These are phyloP conservation scores for Starmerella vaccinii DNA, from an alignment of 805 yeast species.

Conservation along the genomic window DNA sequence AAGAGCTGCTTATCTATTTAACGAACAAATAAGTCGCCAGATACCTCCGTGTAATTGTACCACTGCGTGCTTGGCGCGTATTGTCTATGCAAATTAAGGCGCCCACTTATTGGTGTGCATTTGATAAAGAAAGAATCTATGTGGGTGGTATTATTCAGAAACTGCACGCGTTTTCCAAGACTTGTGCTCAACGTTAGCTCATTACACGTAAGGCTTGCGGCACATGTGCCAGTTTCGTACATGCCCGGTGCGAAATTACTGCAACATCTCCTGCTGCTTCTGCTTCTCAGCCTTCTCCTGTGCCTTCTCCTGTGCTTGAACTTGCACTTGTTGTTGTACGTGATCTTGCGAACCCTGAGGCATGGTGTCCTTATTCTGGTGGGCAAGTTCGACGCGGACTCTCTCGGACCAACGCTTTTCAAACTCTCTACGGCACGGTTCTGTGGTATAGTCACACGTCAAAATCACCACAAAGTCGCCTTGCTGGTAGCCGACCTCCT, in stretches of 20 bases:
- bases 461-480: conserved; percentile 30
- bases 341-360: conserved; percentile 14
- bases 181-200: too few species aligned
- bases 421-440: conserved; percentile 27
- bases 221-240: too few species aligned
- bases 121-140: too few species aligned
- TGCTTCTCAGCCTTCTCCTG: conserved; percentile 23
- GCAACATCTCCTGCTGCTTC: conserved; percentile 6
- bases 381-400: conserved; percentile 16
- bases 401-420: conserved; percentile 27
- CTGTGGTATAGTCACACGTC: conserved; percentile 31
- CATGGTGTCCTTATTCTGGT: not conserved
- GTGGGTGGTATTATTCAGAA: too few species aligned
- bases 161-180: too few species aligned
- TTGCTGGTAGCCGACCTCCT: conserved; percentile 26
- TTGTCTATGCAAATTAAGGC: too few species aligned
- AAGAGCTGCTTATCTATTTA: too few species aligned
- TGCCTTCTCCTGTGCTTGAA: conserved; percentile 22
- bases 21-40: too few species aligned
- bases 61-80: too few species aligned
- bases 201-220: too few species aligned
- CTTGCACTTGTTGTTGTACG: conserved; percentile 25
- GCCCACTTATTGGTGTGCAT: too few species aligned
- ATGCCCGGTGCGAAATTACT: not conserved
- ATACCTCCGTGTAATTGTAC: too few species aligned